Evolutionary conservation across 164 flowering plant genomes (phyloP).

Genomic region (Vitis vinifera): DNA sequence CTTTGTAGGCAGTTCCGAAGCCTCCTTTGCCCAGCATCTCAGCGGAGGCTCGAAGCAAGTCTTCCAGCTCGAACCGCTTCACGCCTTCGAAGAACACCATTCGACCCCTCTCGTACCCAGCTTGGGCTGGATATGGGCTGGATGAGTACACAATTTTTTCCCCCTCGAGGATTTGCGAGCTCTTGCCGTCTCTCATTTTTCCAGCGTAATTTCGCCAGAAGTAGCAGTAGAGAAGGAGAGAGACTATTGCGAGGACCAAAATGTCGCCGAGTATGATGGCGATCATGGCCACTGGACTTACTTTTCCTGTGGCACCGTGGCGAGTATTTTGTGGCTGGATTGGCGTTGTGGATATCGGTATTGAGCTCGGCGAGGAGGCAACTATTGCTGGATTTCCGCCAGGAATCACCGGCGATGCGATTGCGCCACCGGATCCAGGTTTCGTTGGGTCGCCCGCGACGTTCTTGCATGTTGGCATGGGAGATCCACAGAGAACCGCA

Average conservation of each 20-base stretch:
- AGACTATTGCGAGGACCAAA: slow-evolving; percentile 44
- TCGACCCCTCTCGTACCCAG: slow-evolving; percentile 57
- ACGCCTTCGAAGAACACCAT: slow-evolving; percentile 80
- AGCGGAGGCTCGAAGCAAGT: slow-evolving; percentile 85
- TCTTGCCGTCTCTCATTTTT: slow-evolving; percentile 14
- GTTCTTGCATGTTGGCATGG: slow-evolving; percentile 43
- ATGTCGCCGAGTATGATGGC: slow-evolving; percentile 71
- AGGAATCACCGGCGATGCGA: slow-evolving; percentile 33
- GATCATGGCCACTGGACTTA: slow-evolving; percentile 51
- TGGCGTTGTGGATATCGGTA: slow-evolving; percentile 26
- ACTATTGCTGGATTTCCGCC: slow-evolving; percentile 21
- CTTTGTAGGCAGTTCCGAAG: slow-evolving; percentile 89
- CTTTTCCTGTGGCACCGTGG: slow-evolving; percentile 23
- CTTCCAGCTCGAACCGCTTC: slow-evolving; percentile 83
- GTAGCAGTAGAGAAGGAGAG: slow-evolving; percentile 63
- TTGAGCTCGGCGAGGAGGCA: slow-evolving; percentile 50
- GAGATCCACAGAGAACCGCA: slow-evolving; percentile 61
- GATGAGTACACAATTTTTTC: slow-evolving; percentile 73
- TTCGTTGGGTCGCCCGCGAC: slow-evolving; percentile 34
- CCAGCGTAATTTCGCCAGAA: slow-evolving; percentile 53
- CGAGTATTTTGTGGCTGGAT: slow-evolving; percentile 3
- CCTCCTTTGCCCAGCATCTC: slow-evolving; percentile 96
- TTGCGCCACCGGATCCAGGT: slow-evolving; percentile 46
- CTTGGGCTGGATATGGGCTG: slow-evolving; percentile 48
- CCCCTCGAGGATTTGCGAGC: slow-evolving; percentile 38